Conservation (phyloP, 2,329 filamentous ascomycete genomes). For the Diplodia intermedia region DNA sequence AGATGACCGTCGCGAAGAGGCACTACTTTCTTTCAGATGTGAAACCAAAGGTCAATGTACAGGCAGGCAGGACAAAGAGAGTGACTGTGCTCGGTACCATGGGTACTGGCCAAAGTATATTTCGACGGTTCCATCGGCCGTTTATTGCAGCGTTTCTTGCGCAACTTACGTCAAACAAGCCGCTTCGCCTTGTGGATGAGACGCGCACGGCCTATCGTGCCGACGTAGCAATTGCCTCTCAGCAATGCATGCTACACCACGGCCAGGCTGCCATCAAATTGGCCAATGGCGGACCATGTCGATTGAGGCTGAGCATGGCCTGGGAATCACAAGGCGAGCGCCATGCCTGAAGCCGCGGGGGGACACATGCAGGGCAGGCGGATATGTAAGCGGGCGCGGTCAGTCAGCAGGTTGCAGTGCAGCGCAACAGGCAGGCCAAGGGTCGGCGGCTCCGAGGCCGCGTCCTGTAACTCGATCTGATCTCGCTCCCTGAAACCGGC, state of each 20-base stretch:
- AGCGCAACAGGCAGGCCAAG: not conserved
- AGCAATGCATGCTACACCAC: not conserved
- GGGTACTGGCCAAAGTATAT: not conserved
- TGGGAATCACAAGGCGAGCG: slow-evolving; percentile 20
- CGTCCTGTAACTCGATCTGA: slow-evolving; percentile 16
- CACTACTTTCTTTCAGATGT: not conserved
- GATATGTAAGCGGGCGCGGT: slow-evolving; percentile 15
- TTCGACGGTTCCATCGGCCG: not conserved
- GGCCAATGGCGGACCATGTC: not conserved
- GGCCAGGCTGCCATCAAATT: slow-evolving; percentile 14
- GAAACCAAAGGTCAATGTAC: not conserved
- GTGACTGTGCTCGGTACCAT: not conserved
- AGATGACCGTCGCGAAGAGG: not conserved
- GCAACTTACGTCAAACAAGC: slow-evolving; percentile 1
- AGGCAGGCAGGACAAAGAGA: not conserved
- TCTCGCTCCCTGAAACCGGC: slow-evolving; percentile 23
- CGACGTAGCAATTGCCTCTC: slow-evolving; percentile 9
- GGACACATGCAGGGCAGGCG: not conserved
- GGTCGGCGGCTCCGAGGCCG: slow-evolving; percentile 2
- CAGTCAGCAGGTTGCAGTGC: slow-evolving; percentile 19
- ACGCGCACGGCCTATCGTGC: slow-evolving; percentile 21
- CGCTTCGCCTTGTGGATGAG: slow-evolving; percentile 9
- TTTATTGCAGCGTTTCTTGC: not conserved
- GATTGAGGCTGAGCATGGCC: slow-evolving; percentile 18
- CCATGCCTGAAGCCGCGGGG: not conserved